phyloP scores from a whole-genome alignment of 768 basidiomycete species.

The Tylopilus subfusipes region DNA sequence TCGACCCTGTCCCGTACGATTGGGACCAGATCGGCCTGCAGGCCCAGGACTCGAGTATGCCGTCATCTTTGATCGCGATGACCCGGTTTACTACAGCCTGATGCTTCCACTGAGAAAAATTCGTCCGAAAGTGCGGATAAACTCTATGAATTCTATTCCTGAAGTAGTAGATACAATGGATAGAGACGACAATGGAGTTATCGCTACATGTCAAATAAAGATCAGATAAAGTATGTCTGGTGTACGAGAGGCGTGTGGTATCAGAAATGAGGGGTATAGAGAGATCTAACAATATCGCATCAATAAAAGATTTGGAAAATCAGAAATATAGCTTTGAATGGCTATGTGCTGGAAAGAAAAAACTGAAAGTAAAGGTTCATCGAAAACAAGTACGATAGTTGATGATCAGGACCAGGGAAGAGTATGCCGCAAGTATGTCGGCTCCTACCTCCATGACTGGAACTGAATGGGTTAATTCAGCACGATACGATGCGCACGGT shows the following conservation, averaged over 20 bases:
- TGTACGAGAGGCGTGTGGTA: neutral
- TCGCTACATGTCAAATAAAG: slow-evolving; percentile 17
- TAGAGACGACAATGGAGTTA: neutral
- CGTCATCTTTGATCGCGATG: neutral
- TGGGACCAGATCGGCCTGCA: neutral
- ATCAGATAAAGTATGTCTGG: slow-evolving; percentile 1
- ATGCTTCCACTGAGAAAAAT: neutral
- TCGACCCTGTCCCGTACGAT: neutral
- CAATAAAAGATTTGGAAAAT: neutral
- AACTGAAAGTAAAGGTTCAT: neutral
- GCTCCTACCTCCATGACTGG: neutral
- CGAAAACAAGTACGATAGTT: neutral
- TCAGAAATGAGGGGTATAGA: neutral
- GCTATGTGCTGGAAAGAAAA: neutral
- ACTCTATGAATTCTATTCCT: slow-evolving; percentile 1
- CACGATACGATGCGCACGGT: neutral
- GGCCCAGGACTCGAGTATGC: neutral
- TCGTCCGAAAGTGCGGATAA: neutral
- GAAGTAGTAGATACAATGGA: slow-evolving; percentile 3
- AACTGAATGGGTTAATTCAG: neutral
- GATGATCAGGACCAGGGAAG: neutral
- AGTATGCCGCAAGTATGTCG: neutral
- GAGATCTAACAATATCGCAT: neutral
- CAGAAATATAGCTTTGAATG: slow-evolving; percentile 2
- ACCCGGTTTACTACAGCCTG: neutral